Evolutionary conservation across 345 rosid species (phyloP).

Genomic region (Luvunga scandens): DNA sequence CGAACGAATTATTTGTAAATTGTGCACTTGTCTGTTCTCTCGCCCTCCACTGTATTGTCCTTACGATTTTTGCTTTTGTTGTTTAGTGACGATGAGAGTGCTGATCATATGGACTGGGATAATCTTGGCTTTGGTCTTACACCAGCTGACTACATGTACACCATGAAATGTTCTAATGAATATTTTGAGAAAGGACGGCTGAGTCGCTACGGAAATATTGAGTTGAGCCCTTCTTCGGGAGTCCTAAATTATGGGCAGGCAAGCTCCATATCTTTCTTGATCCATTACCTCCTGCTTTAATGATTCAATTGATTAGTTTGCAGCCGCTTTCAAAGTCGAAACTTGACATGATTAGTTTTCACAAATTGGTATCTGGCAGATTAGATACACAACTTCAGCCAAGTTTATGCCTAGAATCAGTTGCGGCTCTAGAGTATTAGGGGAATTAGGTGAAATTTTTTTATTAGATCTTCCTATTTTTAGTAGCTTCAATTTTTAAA

Average conservation of each 20-base stretch:
- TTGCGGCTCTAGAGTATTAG: too few species aligned
- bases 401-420: background rate
- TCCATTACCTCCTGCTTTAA: too few species aligned
- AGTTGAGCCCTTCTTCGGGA: constrained; percentile 77
- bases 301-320: background rate
- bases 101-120: constrained; percentile 71
- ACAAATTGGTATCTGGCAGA: background rate
- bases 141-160: constrained; percentile 77
- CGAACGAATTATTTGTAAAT: too few species aligned
- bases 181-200: constrained; percentile 49
- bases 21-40: background rate
- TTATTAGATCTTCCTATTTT: too few species aligned
- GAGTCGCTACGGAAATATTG: constrained; percentile 52
- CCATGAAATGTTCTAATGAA: constrained; percentile 50
- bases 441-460: too few species aligned
- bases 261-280: constrained; percentile 10
- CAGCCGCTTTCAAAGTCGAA: background rate
- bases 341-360: background rate
- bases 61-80: background rate
- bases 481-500: too few species aligned
- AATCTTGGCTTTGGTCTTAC: constrained; percentile 65
- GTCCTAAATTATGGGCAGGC: constrained; percentile 92
- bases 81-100: constrained; percentile 45
- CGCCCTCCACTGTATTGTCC: background rate
- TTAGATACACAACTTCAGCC: background rate